These are phyloP conservation scores for Lathyrus tuberosus DNA, from an alignment of 306 rosid genomes.

Conservation along the genomic window DNA sequence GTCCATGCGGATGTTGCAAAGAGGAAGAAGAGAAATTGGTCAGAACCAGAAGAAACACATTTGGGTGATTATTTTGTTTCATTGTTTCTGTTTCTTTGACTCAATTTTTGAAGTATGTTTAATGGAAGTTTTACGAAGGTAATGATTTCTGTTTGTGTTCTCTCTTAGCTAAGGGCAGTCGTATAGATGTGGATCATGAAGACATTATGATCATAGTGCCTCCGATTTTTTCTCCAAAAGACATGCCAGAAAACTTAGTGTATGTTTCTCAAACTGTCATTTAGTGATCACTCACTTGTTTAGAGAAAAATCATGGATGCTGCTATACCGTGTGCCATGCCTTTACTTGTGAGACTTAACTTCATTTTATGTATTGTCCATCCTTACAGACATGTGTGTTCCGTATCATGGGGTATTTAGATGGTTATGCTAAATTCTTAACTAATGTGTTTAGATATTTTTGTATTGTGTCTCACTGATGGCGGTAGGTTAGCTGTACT, in stretches of 20 bases:
- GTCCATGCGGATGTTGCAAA: constrained; percentile 73
- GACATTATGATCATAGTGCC: constrained; percentile 85
- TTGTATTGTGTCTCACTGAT: background rate
- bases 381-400: background rate
- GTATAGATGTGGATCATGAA: constrained; percentile 68
- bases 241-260: constrained; percentile 83
- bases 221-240: constrained; percentile 73
- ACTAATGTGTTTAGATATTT: background rate
- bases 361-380: too few species aligned
- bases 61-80: constrained; percentile 57
- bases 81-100: constrained; percentile 22
- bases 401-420: constrained; percentile 11
- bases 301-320: constrained; percentile 21
- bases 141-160: constrained; percentile 23
- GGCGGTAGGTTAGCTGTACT: background rate
- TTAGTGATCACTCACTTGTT: constrained; percentile 16
- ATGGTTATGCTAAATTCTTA: constrained; percentile 1
- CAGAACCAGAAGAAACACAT: constrained; percentile 59
- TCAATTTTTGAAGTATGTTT: constrained; percentile 22
- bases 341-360: background rate
- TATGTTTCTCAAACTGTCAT: constrained; percentile 46
- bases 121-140: constrained; percentile 8
- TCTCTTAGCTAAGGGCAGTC: constrained; percentile 58
- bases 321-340: background rate
- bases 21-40: constrained; percentile 67